Base-by-base conservation (phyloP, 495 filamentous ascomycete species). In the Glutinoglossum americanum region DNA sequence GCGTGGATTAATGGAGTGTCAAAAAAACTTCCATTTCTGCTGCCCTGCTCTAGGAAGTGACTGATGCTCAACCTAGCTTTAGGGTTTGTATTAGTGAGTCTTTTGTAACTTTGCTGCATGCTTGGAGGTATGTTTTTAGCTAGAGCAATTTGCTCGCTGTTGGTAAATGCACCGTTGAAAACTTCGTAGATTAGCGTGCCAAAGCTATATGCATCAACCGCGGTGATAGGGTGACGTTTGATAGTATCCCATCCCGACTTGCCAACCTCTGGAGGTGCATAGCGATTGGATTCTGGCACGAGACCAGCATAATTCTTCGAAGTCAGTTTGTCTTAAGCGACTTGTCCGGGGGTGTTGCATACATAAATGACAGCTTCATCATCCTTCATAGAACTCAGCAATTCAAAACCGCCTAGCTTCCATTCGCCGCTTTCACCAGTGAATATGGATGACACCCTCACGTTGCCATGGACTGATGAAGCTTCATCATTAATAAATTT, bases 401-500 rank as follows among this genome's bases (percentile, higher is more conserved):
- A 76, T 61, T 98, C 93, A 58, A 97, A 92, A 9, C 92, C 92
- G 3, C 85, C 88, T 2, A 98, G 71, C 67, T 92, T 96, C 92
- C 92, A 98, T 67, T 97, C 92, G 30, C 92, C 92, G 69, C 92
- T 95, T 66, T 97, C 89, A 67, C 87, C 85, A 15, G 82, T 86
- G 65, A 83, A 97, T 61, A 98, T 76, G 0, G 90, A 94, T 1
- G 86, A 84, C 23, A 83, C 80, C 56, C 86, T 78, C 28, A 97
- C 73, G 60, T 77, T 86, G 39, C 89, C 92, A 63, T 98, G 92
- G 4, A 97, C 80, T 0, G 88, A 94, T 4, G 82, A 74, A 1
- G 90, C 92, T 62, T 97, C 93, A 37, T 85, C 83, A 64, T 97
- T 96, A 63, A 98, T 85, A 63, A 98, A 98, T 64, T 90, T 93